Percentiles rank a stretch among this genome's conserved stretches.
These are phyloP conservation scores for Neoscytalidium dimidiatum DNA, from an alignment of 2,329 filamentous ascomycete genomes.

Conservation along the genomic window DNA sequence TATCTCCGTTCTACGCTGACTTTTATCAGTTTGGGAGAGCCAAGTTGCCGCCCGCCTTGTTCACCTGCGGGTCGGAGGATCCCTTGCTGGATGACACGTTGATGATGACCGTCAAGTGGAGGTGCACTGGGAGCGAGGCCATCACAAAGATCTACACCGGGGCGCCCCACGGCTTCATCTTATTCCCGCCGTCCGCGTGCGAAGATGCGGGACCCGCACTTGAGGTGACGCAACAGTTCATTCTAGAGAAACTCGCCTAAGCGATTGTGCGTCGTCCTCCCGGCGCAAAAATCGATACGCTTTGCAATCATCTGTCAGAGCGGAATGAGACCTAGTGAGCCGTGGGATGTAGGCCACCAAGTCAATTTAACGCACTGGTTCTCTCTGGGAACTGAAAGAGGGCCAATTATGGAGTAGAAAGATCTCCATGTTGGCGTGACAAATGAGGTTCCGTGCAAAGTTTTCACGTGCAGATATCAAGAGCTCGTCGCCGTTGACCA, in stretches of 20 bases:
- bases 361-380: constrained; percentile 19
- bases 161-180: constrained; percentile 55
- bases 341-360: constrained; percentile 10
- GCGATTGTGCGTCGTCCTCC: background rate
- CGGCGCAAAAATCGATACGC: background rate
- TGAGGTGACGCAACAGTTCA: constrained; percentile 43
- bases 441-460: constrained; percentile 18
- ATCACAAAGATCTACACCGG: constrained; percentile 58
- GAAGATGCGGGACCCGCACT: constrained; percentile 41
- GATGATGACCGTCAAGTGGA: constrained; percentile 58
- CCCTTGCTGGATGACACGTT: constrained; percentile 55
- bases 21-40: constrained; percentile 29
- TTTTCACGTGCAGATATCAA: background rate
- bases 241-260: constrained; percentile 30
- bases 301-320: background rate
- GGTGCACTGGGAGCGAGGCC: constrained; percentile 51
- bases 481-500: constrained; percentile 2
- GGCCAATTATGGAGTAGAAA: constrained; percentile 16
- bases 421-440: constrained; percentile 17
- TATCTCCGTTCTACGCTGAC: constrained; percentile 55
- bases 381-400: constrained; percentile 20
- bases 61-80: constrained; percentile 58
- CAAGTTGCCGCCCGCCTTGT: constrained; percentile 55
- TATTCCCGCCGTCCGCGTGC: constrained; percentile 39
- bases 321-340: constrained; percentile 17